Evolutionary conservation across 2,329 filamentous ascomycete species (phyloP).

Genomic region (Graphilbum sp.): DNA sequence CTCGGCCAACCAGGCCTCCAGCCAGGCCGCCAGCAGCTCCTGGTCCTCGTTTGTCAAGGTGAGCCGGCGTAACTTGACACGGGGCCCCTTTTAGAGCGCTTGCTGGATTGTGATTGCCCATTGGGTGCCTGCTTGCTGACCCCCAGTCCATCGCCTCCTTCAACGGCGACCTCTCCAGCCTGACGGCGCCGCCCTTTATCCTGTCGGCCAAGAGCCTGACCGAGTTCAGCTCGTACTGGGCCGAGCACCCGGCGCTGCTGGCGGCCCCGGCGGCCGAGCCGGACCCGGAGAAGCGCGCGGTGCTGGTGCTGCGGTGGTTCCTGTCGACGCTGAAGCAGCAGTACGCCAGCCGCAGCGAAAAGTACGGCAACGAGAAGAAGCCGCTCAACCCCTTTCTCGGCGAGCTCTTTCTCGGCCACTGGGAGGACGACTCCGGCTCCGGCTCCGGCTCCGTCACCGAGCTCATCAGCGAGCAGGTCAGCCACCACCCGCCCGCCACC

Average conservation of each 20-base stretch:
- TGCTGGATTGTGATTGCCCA: too few relatives aligned
- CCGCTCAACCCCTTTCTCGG: slow-evolving; percentile 91
- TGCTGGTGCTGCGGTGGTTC: slow-evolving; percentile 94
- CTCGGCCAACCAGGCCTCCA: too few relatives aligned
- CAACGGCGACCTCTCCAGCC: slow-evolving; percentile 64
- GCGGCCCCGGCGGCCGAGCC: slow-evolving; percentile 66
- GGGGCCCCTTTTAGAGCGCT: too few relatives aligned
- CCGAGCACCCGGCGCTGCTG: slow-evolving; percentile 61
- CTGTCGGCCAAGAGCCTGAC: slow-evolving; percentile 62
- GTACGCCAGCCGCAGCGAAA: slow-evolving; percentile 56
- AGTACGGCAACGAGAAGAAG: slow-evolving; percentile 87
- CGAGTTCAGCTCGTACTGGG: slow-evolving; percentile 74
- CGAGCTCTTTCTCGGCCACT: slow-evolving; percentile 83
- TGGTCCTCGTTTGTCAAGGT: slow-evolving; percentile 39
- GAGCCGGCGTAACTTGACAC: too few relatives aligned
- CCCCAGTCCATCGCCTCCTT: slow-evolving; percentile 59
- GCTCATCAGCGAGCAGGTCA: slow-evolving; percentile 86
- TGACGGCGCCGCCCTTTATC: slow-evolving; percentile 72
- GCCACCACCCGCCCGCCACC: slow-evolving; percentile 86
- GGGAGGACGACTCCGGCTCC: slow-evolving; percentile 62
- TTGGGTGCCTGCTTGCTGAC: too few relatives aligned
- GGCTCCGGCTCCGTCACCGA: slow-evolving; percentile 45
- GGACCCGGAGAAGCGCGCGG: slow-evolving; percentile 64
- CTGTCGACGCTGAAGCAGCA: slow-evolving; percentile 84
- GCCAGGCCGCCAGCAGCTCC: slow-evolving; percentile 24